Evolutionary conservation across 164 flowering plant genomes (phyloP), one percentile per base, ranked within the genome.

Genomic region (Akebia trifoliata): DNA sequence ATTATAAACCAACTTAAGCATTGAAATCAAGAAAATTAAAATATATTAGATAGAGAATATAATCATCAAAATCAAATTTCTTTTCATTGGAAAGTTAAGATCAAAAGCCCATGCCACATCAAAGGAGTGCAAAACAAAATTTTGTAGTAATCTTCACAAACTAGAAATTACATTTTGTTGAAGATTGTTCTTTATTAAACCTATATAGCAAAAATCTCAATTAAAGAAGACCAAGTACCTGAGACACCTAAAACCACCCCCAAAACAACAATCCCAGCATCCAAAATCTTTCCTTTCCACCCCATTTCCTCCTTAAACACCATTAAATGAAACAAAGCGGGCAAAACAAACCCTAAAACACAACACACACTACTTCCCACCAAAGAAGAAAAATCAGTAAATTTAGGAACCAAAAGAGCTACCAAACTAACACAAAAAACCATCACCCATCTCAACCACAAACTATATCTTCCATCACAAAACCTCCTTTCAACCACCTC

Each of bases 361-460:
- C 74, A 60, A 53, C 94, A 84, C 15, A 79, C 78, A 48, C 92
- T 85, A 57, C 90, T 86, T 26, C 91, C 93, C n/a, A 90, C 93
- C 61, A 90, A 62, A 0, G 93, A 81, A 78, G 88, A 54, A 75
- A 91, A 91, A 68, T 91, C 97, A 0, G 94, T 81, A 62, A 91
- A 91, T 52, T 91, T 87, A 0, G 97, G 96, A 25, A 91, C 96
- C 42, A 61, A 40, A 28, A 87, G 65, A 2, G 94, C 96, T 51
- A 85, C 83, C 76, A 91, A 62, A 14, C 75, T 72, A 57, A 84
- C 85, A 5, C 12, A 72, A 46, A 91, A 59, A 14, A 91, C 92
- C 57, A 80, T 52, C 51, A 56, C 31, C 91, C 95, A 88, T 58
- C 97, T 80, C 68, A 80, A 38, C 91, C 86, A 84, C 44, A 86